These are phyloP conservation scores for Claviceps monticola DNA, from an alignment of 2,329 filamentous ascomycete species.

Conservation along the genomic window DNA sequence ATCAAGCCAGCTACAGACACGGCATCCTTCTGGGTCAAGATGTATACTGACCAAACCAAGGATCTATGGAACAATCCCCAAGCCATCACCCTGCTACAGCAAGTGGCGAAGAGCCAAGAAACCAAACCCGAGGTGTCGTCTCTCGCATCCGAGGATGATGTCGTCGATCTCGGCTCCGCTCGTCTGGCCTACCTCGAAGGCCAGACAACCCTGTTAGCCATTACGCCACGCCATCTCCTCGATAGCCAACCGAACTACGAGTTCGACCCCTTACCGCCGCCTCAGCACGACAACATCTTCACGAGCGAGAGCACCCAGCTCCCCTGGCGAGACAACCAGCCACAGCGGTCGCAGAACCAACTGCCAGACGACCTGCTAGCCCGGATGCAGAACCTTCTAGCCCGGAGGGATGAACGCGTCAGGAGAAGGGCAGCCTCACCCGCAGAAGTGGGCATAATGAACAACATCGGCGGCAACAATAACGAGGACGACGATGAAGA, in stretches of 20 bases:
- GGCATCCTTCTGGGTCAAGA: slow-evolving; percentile 50
- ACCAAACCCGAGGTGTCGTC: slow-evolving; percentile 26
- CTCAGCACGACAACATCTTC: slow-evolving; percentile 38
- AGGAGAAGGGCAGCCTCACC: slow-evolving; percentile 3
- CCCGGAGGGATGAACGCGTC: slow-evolving; percentile 4
- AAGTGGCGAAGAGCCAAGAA: slow-evolving; percentile 46
- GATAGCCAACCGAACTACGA: slow-evolving; percentile 53
- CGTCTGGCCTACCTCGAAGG: slow-evolving; percentile 71
- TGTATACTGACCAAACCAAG: slow-evolving; percentile 65
- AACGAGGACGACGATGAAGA: slow-evolving; percentile 13
- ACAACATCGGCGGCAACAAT: neutral
- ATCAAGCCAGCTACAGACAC: slow-evolving; percentile 50
- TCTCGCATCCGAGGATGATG: slow-evolving; percentile 26
- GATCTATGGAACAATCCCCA: slow-evolving; percentile 78
- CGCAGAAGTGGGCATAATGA: slow-evolving; percentile 1
- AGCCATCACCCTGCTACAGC: slow-evolving; percentile 51
- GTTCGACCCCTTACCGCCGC: slow-evolving; percentile 71
- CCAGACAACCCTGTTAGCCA: slow-evolving; percentile 52
- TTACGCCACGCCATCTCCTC: slow-evolving; percentile 54
- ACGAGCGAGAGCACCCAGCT: slow-evolving; percentile 26
- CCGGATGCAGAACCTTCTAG: slow-evolving; percentile 16
- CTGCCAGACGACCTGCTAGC: slow-evolving; percentile 11
- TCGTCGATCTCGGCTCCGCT: slow-evolving; percentile 38
- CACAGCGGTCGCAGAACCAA: neutral
- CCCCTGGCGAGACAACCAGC: slow-evolving; percentile 24